Base-by-base conservation (phyloP, 352 stramenopile genomes). In the Aphanomyces cochlioides region DNA sequence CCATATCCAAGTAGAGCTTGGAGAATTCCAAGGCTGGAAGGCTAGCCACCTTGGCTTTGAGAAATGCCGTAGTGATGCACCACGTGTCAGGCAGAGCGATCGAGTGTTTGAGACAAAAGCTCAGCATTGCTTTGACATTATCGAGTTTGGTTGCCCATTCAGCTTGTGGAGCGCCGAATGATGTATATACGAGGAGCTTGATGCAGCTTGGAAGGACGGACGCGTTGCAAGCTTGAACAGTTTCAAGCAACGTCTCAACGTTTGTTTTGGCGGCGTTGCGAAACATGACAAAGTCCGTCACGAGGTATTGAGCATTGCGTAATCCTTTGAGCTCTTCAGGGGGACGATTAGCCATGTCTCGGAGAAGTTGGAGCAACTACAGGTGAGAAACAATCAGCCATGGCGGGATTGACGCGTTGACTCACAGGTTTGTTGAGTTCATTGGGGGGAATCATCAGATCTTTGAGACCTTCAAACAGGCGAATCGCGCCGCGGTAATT, bases 371-470 rank as follows among this genome's bases (percentile, higher is more conserved):
- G 17, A 58, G 21, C 50, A 58, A 36, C 50, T 58, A 58, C 50
- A 36, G 0, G 21, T 50, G 43, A 50, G 43, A n/a, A n/a, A 50
- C 43, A 50, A 50, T 50, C 10, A 50, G 43, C 10, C 1, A 50
- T 50, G 43, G 43, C 28, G 28, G 28, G 28, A 28, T 28, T 28
- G 28, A 28, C 28, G 28, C 28, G 2, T n/a, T 2, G 21, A 19
- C 21, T 17, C 36, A 58, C 50, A 8, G 50, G 50, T 58, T 58
- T 58, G 50, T 58, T 58, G 50, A 58, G 50, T 58, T 58, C 50
- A 12, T 2, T 19, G 1, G 50, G 21, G 7, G 50, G 10, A 58
- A 36, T 13, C 17, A 12, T 13, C 15, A 37, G 17, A 28, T 58
- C 17, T 58, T 58, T 3, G 21, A 58, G 8, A 7, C 36, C 17